phyloP scores from a whole-genome alignment of 257 asterid genomes.

The Ilex asprella region DNA sequence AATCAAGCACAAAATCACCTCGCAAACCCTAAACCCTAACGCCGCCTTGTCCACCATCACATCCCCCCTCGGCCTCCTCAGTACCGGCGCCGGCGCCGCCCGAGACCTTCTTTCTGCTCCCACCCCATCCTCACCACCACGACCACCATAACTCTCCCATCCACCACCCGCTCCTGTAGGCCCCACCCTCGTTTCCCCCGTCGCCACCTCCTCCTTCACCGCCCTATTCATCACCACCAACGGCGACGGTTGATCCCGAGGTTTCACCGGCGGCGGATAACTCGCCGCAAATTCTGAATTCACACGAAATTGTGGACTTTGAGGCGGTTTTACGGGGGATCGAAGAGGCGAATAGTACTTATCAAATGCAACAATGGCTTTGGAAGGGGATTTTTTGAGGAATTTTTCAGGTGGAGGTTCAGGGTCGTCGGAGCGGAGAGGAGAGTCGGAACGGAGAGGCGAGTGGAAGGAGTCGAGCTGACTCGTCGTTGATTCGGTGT shows the following conservation, averaged over 20 bases:
- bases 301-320: conserved; percentile 11
- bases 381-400: conserved; percentile 20
- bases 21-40: conserved; percentile 55
- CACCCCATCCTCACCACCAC: conserved; percentile 22
- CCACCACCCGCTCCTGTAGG: conserved; percentile 19
- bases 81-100: conserved; percentile 29
- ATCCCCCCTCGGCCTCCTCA: conserved; percentile 27
- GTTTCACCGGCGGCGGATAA: conserved; percentile 15
- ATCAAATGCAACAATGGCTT: conserved; percentile 40
- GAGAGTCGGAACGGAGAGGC: conserved; percentile 68
- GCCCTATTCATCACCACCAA: conserved; percentile 26
- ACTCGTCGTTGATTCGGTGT: conserved; percentile 73
- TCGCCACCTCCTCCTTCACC: conserved; percentile 37
- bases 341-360: conserved; percentile 33
- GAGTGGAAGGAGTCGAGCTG: conserved; percentile 73
- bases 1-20: conserved; percentile 45
- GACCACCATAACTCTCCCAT: conserved; percentile 33
- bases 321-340: background rate
- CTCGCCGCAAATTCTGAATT: conserved; percentile 5
- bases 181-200: conserved; percentile 35
- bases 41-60: conserved; percentile 31
- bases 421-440: conserved; percentile 63
- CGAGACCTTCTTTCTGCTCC: conserved; percentile 37
- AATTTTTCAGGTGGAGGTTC: conserved; percentile 20
- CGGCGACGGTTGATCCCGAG: conserved; percentile 19